Conservation (phyloP, 352 stramenopile species). For the Phytophthora aleatoria region DNA sequence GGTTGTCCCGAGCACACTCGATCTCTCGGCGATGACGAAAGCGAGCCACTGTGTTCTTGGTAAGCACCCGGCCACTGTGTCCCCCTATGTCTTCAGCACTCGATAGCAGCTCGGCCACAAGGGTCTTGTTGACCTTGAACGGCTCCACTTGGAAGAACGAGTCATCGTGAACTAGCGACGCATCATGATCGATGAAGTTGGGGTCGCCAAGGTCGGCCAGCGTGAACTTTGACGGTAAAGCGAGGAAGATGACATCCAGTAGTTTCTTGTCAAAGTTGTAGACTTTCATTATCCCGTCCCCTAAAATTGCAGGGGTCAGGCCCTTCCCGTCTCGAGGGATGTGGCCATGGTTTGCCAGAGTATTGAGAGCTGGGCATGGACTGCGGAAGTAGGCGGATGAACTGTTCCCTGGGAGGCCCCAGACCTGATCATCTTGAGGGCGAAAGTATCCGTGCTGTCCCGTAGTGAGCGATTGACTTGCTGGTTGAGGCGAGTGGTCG, state of each 20-base stretch:
- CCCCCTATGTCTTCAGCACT: constrained; percentile 30
- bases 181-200: constrained; percentile 76
- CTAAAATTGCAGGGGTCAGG: constrained; percentile 38
- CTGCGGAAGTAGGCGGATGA: constrained; percentile 33
- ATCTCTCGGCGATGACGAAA: constrained; percentile 51
- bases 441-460: constrained; percentile 53
- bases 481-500: constrained; percentile 1
- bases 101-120: constrained; percentile 46
- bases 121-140: constrained; percentile 49
- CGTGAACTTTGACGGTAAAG: constrained; percentile 33
- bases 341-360: constrained; percentile 56
- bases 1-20: constrained; percentile 41
- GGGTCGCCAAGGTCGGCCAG: constrained; percentile 50
- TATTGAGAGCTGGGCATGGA: constrained; percentile 52
- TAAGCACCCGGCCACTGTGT: constrained; percentile 33
- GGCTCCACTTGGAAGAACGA: constrained; percentile 49
- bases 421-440: constrained; percentile 39
- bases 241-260: constrained; percentile 25
- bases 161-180: constrained; percentile 66
- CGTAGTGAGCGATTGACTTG: constrained; percentile 3
- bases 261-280: constrained; percentile 49
- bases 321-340: constrained; percentile 46
- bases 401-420: constrained; percentile 47
- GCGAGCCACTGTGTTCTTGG: constrained; percentile 39
- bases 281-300: constrained; percentile 49